A percentile compares a stretch with the other conserved stretches of the same genome.
Conservation (phyloP, 2,329 filamentous ascomycete genomes). For the Fusarium chuoi region DNA sequence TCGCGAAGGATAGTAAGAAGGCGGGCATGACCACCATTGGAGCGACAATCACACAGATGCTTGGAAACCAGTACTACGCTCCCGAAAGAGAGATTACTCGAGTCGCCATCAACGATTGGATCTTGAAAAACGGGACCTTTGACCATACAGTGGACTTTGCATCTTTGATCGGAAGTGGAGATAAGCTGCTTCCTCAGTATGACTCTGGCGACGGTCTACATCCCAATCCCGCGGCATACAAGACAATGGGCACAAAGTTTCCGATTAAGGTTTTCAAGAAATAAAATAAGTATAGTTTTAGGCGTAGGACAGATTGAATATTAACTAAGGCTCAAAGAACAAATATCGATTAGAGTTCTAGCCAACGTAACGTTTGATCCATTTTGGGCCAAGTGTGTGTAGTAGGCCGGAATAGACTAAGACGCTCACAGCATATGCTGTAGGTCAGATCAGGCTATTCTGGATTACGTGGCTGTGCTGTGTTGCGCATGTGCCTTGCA, state of each 20-base stretch:
- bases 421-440: too few species aligned
- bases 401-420: too few species aligned
- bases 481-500: background rate
- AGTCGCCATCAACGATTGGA: constrained; percentile 23
- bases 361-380: too few species aligned
- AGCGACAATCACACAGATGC: constrained; percentile 21
- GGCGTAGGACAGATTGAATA: too few species aligned
- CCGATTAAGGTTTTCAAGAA: constrained; percentile 2
- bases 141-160: constrained; percentile 30
- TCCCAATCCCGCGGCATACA: constrained; percentile 25
- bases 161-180: constrained; percentile 17
- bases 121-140: constrained; percentile 11
- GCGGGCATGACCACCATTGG: constrained; percentile 4
- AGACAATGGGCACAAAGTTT: constrained; percentile 17
- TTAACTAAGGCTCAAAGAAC: too few species aligned
- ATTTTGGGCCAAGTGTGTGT: too few species aligned
- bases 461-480: background rate
- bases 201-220: constrained; percentile 27
- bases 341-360: too few species aligned
- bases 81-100: constrained; percentile 12
- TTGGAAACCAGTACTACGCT: constrained; percentile 21
- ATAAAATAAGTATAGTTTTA: too few species aligned
- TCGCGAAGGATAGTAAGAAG: background rate
- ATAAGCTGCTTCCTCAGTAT: constrained; percentile 16
- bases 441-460: background rate